phyloP scores from a whole-genome alignment of 768 basidiomycete genomes.

The Macrocybe gigantea region DNA sequence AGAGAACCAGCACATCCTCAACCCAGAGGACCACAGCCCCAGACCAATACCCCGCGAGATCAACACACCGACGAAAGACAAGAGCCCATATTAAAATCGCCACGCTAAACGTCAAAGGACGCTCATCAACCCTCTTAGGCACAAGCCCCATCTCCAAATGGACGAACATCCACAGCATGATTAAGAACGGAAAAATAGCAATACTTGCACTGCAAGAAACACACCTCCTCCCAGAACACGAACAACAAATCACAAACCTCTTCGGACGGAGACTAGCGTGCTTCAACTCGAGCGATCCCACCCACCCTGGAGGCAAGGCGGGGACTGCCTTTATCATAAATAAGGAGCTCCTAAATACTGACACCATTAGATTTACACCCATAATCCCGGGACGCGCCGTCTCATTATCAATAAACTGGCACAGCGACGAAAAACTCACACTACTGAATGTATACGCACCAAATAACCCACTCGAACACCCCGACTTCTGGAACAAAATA shows the following conservation, averaged over 20 bases:
- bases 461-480: conserved; percentile 19
- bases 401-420: conserved; percentile 10
- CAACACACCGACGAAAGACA: no score
- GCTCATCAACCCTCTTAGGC: neutral
- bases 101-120: conserved; percentile 19
- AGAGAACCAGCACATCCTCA: no score
- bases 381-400: conserved; percentile 23
- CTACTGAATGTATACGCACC: conserved; percentile 32
- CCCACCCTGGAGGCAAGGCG: conserved; percentile 16
- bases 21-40: no score
- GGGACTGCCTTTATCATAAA: conserved; percentile 30
- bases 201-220: conserved; percentile 25
- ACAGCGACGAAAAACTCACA: conserved; percentile 10
- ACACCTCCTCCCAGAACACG: conserved; percentile 16
- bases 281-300: conserved; percentile 9
- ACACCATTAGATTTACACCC: conserved; percentile 2
- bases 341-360: conserved; percentile 15
- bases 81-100: conserved; percentile 11
- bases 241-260: conserved; percentile 1
- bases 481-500: conserved; percentile 21
- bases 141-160: conserved; percentile 16
- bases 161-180: conserved; percentile 18
- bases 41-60: no score
- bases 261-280: conserved; percentile 12
- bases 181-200: conserved; percentile 18